Evolutionary conservation across 352 stramenopile species (phyloP).

Genomic region (Globisporangium heterothallicum): DNA sequence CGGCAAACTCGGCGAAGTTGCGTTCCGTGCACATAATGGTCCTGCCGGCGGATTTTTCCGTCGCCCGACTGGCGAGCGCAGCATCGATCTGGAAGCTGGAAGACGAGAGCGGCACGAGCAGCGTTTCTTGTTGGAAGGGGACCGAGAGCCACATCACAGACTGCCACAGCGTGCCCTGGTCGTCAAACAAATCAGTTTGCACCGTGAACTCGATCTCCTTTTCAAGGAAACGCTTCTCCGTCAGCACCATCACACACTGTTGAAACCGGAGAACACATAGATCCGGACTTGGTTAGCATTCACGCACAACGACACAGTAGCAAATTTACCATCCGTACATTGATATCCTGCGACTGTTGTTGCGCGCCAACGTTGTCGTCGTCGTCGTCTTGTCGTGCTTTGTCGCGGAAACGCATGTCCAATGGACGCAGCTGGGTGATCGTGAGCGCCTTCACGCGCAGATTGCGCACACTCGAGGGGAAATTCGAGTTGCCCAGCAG

Average conservation of each 20-base stretch:
- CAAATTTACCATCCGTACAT: slow-evolving; percentile 21
- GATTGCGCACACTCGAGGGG: slow-evolving; percentile 36
- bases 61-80: slow-evolving; percentile 19
- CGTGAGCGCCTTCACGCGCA: slow-evolving; percentile 66
- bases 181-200: slow-evolving; percentile 71
- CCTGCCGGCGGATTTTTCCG: slow-evolving; percentile 10
- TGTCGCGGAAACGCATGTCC: slow-evolving; percentile 59
- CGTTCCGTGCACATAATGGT: slow-evolving; percentile 38
- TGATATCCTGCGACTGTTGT: slow-evolving; percentile 26
- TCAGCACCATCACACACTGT: slow-evolving; percentile 74
- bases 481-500: slow-evolving; percentile 82
- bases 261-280: not conserved
- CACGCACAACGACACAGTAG: slow-evolving; percentile 3
- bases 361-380: too few relatives aligned
- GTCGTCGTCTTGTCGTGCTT: slow-evolving; percentile 17
- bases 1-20: slow-evolving; percentile 48
- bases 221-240: slow-evolving; percentile 66
- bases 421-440: slow-evolving; percentile 68
- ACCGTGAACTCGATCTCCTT: slow-evolving; percentile 67
- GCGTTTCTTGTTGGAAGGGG: slow-evolving; percentile 54
- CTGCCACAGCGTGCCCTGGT: slow-evolving; percentile 72
- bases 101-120: slow-evolving; percentile 43
- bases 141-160: slow-evolving; percentile 58
- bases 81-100: slow-evolving; percentile 37
- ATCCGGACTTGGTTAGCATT: slow-evolving; percentile 1